These are phyloP conservation scores for Cinnamomum micranthum DNA, from an alignment of 164 flowering plant genomes.

Conservation along the genomic window DNA sequence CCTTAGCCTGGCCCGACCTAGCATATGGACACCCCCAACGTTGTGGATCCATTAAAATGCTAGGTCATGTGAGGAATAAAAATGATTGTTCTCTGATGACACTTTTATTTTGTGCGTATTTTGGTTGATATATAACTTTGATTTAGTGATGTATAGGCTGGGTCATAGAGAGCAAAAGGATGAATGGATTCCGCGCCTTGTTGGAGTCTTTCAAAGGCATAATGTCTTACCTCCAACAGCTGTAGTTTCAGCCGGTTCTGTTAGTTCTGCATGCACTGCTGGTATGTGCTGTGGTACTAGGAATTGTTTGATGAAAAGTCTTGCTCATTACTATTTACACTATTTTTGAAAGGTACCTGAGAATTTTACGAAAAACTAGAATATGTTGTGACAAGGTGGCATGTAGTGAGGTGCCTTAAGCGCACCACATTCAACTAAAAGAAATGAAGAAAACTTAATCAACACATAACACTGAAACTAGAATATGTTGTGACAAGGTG, in stretches of 20 bases:
- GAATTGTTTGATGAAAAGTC: too few species aligned
- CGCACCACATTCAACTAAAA: too few species aligned
- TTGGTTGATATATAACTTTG: constrained; percentile 4
- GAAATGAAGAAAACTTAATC: too few species aligned
- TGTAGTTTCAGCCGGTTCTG: constrained; percentile 87
- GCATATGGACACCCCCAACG: background rate
- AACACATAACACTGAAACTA: too few species aligned
- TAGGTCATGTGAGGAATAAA: constrained; percentile 1
- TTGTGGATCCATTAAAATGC: constrained; percentile 2
- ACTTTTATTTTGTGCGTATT: background rate
- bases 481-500: too few species aligned
- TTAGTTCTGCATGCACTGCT: constrained; percentile 83
- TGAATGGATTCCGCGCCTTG: constrained; percentile 87
- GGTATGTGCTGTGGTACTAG: constrained; percentile 32
- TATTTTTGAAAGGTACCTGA: too few species aligned
- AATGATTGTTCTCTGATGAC: background rate
- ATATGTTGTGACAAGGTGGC: too few species aligned
- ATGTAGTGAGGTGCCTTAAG: too few species aligned
- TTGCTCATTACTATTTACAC: too few species aligned
- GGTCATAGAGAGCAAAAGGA: constrained; percentile 99
- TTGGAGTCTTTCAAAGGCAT: constrained; percentile 71
- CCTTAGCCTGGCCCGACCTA: too few species aligned
- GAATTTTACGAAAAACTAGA: too few species aligned
- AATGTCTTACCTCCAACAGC: constrained; percentile 88
- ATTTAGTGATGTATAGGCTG: constrained; percentile 45